These are phyloP conservation scores for Suillus sp. DNA, from an alignment of 768 basidiomycete species.

Conservation along the genomic window DNA sequence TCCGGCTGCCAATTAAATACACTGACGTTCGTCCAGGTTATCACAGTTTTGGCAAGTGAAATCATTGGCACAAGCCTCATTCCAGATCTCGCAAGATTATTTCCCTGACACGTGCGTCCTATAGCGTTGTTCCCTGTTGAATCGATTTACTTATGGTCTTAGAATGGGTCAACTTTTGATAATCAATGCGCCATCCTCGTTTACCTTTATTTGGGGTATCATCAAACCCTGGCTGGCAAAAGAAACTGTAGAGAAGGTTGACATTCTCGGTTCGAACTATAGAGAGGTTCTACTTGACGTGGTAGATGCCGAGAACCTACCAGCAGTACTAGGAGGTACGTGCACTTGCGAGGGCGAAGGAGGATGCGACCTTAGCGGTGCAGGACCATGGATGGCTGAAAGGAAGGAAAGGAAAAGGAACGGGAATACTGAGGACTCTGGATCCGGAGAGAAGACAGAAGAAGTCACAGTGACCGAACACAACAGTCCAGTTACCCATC, in stretches of 20 bases:
- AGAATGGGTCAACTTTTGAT: slow-evolving; percentile 77
- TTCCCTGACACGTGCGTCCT: slow-evolving; percentile 71
- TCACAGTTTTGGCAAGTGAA: slow-evolving; percentile 79
- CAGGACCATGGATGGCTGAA: slow-evolving; percentile 73
- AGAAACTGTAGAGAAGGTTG: slow-evolving; percentile 69
- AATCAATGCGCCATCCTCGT: slow-evolving; percentile 72
- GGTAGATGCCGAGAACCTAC: slow-evolving; percentile 66
- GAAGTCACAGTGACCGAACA: neutral
- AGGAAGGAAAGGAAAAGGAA: slow-evolving; percentile 34
- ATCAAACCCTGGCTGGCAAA: slow-evolving; percentile 75
- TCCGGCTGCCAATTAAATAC: neutral
- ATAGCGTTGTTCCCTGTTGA: neutral
- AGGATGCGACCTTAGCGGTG: slow-evolving; percentile 63
- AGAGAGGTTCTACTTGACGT: slow-evolving; percentile 54
- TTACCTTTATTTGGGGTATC: slow-evolving; percentile 70
- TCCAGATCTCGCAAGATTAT: slow-evolving; percentile 79
- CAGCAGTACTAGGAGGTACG: slow-evolving; percentile 59
- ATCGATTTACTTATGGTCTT: slow-evolving; percentile 5
- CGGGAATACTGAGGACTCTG: neutral
- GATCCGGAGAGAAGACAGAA: neutral
- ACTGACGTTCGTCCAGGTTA: slow-evolving; percentile 41
- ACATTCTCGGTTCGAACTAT: slow-evolving; percentile 66
- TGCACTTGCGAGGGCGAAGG: slow-evolving; percentile 60
- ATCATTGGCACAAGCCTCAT: slow-evolving; percentile 57
- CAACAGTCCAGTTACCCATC: neutral